A percentile compares a stretch with the other conserved stretches of the same genome.
Evolutionary conservation across 495 filamentous ascomycete genomes (phyloP).

Genomic region (Xylaria grammica): DNA sequence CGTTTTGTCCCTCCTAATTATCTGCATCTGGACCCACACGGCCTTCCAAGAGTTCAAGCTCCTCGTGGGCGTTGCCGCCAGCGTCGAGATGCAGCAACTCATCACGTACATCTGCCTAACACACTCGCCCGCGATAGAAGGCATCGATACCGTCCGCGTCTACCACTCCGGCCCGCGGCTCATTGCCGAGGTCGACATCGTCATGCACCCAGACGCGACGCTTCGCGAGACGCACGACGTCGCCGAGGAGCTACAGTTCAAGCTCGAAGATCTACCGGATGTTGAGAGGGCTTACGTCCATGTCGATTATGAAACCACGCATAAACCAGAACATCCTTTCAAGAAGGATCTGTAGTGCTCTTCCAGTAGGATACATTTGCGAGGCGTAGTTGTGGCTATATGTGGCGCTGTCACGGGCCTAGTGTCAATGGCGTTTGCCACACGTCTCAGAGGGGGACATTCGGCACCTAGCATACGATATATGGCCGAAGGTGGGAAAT

Average conservation of each 20-base stretch:
- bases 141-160: constrained; percentile 92
- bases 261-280: constrained; percentile 89
- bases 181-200: constrained; percentile 88
- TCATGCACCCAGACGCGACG: constrained; percentile 73
- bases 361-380: background rate
- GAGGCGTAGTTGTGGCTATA: background rate
- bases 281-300: constrained; percentile 96
- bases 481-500: no score
- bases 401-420: no score
- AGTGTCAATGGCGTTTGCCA: no score
- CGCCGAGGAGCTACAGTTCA: constrained; percentile 92
- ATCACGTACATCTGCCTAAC: constrained; percentile 98
- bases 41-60: constrained; percentile 90
- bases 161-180: constrained; percentile 91
- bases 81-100: constrained; percentile 84
- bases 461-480: no score
- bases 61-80: constrained; percentile 85
- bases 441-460: no score
- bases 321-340: constrained; percentile 76
- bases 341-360: constrained; percentile 57
- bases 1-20: constrained; percentile 76
- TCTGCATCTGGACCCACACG: constrained; percentile 78
- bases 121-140: constrained; percentile 76
- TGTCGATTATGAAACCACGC: constrained; percentile 96
- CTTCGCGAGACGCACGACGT: constrained; percentile 88